These are phyloP conservation scores for Daedalea quercina DNA, from an alignment of 768 basidiomycete species.

Conservation along the genomic window DNA sequence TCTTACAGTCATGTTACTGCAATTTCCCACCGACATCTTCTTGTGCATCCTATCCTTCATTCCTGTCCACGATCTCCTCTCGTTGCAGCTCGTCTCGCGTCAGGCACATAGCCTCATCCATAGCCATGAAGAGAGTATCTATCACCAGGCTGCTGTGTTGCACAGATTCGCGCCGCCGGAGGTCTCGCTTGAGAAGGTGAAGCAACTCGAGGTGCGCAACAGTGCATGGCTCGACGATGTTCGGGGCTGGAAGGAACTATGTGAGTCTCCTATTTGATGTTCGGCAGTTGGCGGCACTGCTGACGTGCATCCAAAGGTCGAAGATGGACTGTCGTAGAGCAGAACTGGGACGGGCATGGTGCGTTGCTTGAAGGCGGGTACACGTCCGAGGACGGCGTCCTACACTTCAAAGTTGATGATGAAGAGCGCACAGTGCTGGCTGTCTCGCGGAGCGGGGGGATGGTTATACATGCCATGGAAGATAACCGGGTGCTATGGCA, in stretches of 20 bases:
- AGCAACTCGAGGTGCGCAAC: background rate
- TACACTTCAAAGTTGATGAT: conserved; percentile 15
- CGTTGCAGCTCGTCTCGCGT: conserved; percentile 10
- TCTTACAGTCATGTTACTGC: conserved; percentile 6
- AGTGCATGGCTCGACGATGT: conserved; percentile 8
- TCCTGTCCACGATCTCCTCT: conserved; percentile 12
- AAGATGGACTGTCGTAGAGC: conserved; percentile 9
- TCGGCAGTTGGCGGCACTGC: background rate
- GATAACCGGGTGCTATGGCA: conserved; percentile 13
- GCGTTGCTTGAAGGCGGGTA: conserved; percentile 14
- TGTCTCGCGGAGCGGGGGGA: conserved; percentile 4
- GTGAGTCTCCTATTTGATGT: conserved; percentile 1
- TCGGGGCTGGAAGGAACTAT: conserved; percentile 18
- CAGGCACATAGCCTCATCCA: conserved; percentile 8
- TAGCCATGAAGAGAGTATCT: conserved; percentile 14
- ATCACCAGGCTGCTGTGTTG: conserved; percentile 17
- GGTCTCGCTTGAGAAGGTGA: conserved; percentile 5
- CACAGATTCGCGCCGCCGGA: conserved; percentile 13
- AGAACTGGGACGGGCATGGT: conserved; percentile 18
- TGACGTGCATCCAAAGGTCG: conserved; percentile 3
- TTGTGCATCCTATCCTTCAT: conserved; percentile 18
- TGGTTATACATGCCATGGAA: conserved; percentile 13
- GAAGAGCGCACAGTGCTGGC: conserved; percentile 9
- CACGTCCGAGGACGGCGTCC: conserved; percentile 4
- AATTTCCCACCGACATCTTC: conserved; percentile 14